Conservation (phyloP, 2,329 filamentous ascomycete genomes). For the Exserohilum turcica region DNA sequence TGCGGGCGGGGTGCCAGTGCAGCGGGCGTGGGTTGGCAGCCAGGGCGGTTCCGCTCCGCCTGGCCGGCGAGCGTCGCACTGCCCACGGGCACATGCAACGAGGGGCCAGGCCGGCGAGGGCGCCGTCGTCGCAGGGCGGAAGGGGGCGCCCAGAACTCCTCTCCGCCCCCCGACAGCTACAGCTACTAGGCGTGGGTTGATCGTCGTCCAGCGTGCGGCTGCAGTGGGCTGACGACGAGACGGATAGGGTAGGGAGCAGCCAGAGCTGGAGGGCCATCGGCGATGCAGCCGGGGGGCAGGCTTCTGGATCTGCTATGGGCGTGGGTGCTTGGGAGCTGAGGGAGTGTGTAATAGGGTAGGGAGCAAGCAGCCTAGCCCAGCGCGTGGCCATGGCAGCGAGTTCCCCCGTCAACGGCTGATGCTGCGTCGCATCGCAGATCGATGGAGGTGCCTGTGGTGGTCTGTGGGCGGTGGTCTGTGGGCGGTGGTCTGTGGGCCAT, state of each 20-base stretch:
- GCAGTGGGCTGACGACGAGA: background rate
- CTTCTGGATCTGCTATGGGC: background rate
- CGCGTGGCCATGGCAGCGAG: background rate
- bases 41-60: background rate
- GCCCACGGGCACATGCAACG: background rate
- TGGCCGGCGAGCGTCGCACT: background rate
- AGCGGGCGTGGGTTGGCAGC: no score
- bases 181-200: slow-evolving; percentile 5
- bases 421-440: slow-evolving; percentile 25
- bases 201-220: background rate
- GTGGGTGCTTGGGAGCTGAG: no score
- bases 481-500: no score
- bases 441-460: slow-evolving; percentile 2
- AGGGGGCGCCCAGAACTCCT: slow-evolving; percentile 17
- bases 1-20: no score
- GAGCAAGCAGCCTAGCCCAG: no score
- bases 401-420: background rate
- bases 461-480: no score
- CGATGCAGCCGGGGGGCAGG: slow-evolving; percentile 3
- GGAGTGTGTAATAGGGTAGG: no score
- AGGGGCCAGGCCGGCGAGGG: background rate
- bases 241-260: no score
- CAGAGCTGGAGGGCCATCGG: background rate
- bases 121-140: slow-evolving; percentile 4
- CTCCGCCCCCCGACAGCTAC: slow-evolving; percentile 21